Evolutionary conservation across 176 grass and related monocot genomes (phyloP), one percentile per base, ranked within the genome.

Genomic region (Neostapfia colusana): DNA sequence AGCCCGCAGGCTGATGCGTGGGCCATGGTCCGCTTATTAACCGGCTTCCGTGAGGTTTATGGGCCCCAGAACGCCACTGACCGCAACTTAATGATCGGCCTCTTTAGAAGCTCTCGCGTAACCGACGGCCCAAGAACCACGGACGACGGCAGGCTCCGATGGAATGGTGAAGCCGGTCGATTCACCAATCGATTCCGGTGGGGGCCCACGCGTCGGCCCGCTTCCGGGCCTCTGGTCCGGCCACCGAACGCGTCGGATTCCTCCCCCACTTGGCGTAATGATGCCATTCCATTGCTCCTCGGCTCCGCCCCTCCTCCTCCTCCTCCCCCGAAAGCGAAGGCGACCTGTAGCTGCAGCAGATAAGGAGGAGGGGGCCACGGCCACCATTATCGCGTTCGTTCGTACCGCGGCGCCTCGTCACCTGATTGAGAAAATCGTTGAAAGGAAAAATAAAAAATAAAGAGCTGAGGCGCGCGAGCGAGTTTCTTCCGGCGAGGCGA

Each of bases 331-430:
- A 77, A 77, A 77, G 60, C 61, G 61, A 77, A 31, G 31, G 61
- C 10, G 60, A 31, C 31, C 31, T n/a, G n/a, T n/a, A 65, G 27
- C 53, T 16, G 72, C 59, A 37, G 27, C 74, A 65, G 74, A 77
- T 65, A 77, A 77, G 74, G 74, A 23, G 39, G 43, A 45, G n/a
- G n/a, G n/a, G 43, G 18, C 57, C 16, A 48, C 13, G 49, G 49
- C 73, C 51, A 25, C 60, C 60, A 65, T 77, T 77, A 65, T 77
- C 74, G 74, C 74, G 35, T 58, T 58, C 23, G 55, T 58, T 58
- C 21, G 55, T 58, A 26, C 5, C 23, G 58, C 40, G 2, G 63
- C 74, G 74, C 59, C 59, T 28, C 74, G 42, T 77, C 74, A 50
- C 9, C 74, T 16, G 36, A 77, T 77, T 45, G 43, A 64, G 60